These are phyloP conservation scores for Thinopyrum elongatum DNA, from an alignment of 176 grass and related monocot genomes.

Conservation along the genomic window DNA sequence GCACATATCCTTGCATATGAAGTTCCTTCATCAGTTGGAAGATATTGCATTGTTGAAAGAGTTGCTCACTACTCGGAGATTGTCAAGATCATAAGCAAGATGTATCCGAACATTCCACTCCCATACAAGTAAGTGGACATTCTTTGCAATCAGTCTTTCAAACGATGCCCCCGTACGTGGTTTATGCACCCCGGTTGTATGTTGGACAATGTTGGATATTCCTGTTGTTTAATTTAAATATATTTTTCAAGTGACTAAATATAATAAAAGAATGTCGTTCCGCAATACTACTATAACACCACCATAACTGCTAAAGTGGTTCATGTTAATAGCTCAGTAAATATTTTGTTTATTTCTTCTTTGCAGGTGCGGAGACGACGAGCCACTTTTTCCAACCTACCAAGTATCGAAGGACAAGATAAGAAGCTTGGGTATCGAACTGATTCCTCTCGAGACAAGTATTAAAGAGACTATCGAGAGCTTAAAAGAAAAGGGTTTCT, in stretches of 20 bases:
- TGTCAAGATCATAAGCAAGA: conserved; percentile 29
- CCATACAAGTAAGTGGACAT: conserved; percentile 46
- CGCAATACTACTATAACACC: background rate
- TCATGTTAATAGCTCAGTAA: too few relatives aligned
- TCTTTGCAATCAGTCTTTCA: background rate
- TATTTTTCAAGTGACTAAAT: background rate
- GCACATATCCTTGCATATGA: conserved; percentile 59
- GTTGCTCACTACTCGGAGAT: conserved; percentile 41
- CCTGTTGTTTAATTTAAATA: background rate
- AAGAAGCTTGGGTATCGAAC: conserved; percentile 45
- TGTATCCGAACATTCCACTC: conserved; percentile 31
- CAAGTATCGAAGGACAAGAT: conserved; percentile 62
- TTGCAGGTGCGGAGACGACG: conserved; percentile 53
- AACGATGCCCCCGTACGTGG: background rate
- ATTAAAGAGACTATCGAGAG: conserved; percentile 70
- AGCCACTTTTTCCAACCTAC: conserved; percentile 45
- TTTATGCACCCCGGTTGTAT: background rate
- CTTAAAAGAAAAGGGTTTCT: conserved; percentile 66
- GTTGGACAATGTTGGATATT: too few relatives aligned
- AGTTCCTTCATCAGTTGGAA: conserved; percentile 43
- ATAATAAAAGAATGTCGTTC: background rate
- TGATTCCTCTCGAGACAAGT: conserved; percentile 34
- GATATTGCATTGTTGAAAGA: conserved; percentile 62
- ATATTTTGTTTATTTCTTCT: background rate
- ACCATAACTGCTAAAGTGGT: too few relatives aligned